Evolutionary conservation across 129 eudicot genomes (phyloP).

Genomic region (Smallanthus sonchifolius): DNA sequence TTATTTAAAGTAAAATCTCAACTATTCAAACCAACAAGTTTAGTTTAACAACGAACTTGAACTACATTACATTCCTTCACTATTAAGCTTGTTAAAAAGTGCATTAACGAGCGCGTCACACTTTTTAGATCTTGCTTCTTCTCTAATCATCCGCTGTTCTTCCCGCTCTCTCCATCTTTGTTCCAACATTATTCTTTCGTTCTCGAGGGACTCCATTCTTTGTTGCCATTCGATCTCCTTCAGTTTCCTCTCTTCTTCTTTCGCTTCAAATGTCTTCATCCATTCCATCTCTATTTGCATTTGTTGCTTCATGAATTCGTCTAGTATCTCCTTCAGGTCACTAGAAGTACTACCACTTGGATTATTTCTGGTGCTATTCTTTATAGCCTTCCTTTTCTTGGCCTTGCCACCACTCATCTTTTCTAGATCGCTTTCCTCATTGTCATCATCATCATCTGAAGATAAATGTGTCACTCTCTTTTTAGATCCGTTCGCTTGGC

Average conservation of each 20-base stretch:
- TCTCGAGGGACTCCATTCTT: slow-evolving; percentile 62
- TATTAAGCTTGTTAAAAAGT: slow-evolving; percentile 59
- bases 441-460: slow-evolving; percentile 55
- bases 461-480: slow-evolving; percentile 44
- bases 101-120: slow-evolving; percentile 64
- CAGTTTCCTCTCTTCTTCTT: slow-evolving; percentile 69
- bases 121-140: slow-evolving; percentile 72
- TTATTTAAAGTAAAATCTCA: background rate
- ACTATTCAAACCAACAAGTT: background rate
- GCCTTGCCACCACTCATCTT: slow-evolving; percentile 28
- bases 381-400: slow-evolving; percentile 32
- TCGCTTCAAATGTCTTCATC: slow-evolving; percentile 58
- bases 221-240: slow-evolving; percentile 81
- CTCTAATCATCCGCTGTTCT: slow-evolving; percentile 63
- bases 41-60: background rate
- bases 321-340: slow-evolving; percentile 51
- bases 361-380: background rate
- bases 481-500: slow-evolving; percentile 37
- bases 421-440: slow-evolving; percentile 41
- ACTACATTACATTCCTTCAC: slow-evolving; percentile 34
- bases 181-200: slow-evolving; percentile 70
- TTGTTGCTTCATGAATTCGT: slow-evolving; percentile 76
- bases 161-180: slow-evolving; percentile 71
- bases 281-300: slow-evolving; percentile 61
- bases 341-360: background rate